Evolutionary conservation across 2,329 filamentous ascomycete genomes (phyloP).

Genomic region (Alternaria incomplexa): DNA sequence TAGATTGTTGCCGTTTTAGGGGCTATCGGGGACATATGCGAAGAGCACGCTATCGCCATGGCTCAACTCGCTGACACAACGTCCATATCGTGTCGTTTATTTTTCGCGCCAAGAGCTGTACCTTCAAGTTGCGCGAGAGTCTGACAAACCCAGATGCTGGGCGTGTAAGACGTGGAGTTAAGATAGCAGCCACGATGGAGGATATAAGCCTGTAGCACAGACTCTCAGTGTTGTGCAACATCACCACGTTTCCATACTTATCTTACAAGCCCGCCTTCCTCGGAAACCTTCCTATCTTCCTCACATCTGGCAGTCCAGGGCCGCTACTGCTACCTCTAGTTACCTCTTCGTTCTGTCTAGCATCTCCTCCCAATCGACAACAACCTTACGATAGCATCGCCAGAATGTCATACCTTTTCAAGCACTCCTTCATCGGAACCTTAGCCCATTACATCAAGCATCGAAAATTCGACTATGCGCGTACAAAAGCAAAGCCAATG

Average conservation of each 20-base stretch:
- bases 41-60: background rate
- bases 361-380: background rate
- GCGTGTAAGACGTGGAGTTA: background rate
- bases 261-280: background rate
- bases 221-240: background rate
- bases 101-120: background rate
- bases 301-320: background rate
- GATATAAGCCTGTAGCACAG: background rate
- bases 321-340: background rate
- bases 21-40: background rate
- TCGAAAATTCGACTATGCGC: constrained; percentile 29
- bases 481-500: constrained; percentile 16
- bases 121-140: background rate
- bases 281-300: background rate
- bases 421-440: constrained; percentile 27
- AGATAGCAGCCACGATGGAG: background rate
- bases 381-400: background rate
- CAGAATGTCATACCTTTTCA: constrained; percentile 30
- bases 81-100: background rate
- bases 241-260: background rate
- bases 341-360: background rate
- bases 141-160: background rate
- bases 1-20: background rate
- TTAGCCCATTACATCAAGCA: constrained; percentile 24
- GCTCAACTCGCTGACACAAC: background rate